Evolutionary conservation across 2,329 filamentous ascomycete species (phyloP).

Genomic region (Tolypocladium inflatum): DNA sequence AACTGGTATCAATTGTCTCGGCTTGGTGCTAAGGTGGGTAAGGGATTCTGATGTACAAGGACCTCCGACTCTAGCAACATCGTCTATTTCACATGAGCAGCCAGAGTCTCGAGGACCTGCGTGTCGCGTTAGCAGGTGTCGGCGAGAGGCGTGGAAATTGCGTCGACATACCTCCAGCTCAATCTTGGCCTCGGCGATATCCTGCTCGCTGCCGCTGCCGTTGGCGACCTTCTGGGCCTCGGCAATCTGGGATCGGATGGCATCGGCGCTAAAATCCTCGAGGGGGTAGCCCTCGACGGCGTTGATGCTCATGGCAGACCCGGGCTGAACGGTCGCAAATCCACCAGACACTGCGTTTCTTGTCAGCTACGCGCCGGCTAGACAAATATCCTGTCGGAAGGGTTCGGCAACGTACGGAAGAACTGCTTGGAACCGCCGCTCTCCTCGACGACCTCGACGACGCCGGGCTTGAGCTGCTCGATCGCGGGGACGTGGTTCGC

Average conservation of each 20-base stretch:
- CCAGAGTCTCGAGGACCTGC: constrained; percentile 75
- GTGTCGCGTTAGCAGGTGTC: neutral
- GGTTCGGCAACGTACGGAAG: constrained; percentile 65
- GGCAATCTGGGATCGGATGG: constrained; percentile 78
- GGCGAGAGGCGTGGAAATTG: neutral
- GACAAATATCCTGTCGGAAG: neutral
- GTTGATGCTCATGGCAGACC: constrained; percentile 94
- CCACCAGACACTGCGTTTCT: constrained; percentile 71
- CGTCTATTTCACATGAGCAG: constrained; percentile 70
- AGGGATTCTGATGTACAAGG: constrained; percentile 33
- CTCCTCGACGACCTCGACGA: constrained; percentile 95
- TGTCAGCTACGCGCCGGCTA: constrained; percentile 2
- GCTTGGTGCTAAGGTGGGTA: constrained; percentile 23
- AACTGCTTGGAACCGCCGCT: constrained; percentile 84
- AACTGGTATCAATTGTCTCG: constrained; percentile 26
- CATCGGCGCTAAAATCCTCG: constrained; percentile 91
- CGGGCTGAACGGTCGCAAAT: constrained; percentile 93
- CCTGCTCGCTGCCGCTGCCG: constrained; percentile 88
- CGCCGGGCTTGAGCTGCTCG: constrained; percentile 95
- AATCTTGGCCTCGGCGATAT: constrained; percentile 98
- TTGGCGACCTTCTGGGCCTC: constrained; percentile 93
- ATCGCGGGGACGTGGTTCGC: constrained; percentile 98
- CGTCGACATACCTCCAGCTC: constrained; percentile 71
- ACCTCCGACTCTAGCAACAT: constrained; percentile 31
- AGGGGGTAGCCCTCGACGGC: constrained; percentile 90